Evolutionary conservation across 345 rosid species (phyloP).

Genomic region (Brassica nigra): DNA sequence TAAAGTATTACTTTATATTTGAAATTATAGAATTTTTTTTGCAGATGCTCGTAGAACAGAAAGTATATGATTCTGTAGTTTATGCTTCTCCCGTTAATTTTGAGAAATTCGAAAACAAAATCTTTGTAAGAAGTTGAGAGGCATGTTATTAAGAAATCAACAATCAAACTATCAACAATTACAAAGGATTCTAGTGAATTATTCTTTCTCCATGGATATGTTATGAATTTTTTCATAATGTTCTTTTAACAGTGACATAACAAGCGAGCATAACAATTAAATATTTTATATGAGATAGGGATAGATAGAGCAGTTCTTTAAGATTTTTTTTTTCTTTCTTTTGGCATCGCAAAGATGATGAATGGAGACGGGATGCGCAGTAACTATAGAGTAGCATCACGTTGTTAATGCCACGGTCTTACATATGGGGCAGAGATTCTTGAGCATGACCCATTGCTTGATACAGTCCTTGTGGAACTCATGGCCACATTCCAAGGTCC

Average conservation of each 20-base stretch:
- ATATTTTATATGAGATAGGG: not conserved
- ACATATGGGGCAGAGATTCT: conserved; percentile 90
- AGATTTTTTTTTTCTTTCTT: not conserved
- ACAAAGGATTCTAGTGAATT: conserved; percentile 10
- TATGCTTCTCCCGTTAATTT: not conserved
- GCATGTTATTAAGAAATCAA: conserved; percentile 3
- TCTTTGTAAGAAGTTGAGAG: not conserved
- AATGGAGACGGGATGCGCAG: not conserved
- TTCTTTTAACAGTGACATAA: conserved; percentile 36
- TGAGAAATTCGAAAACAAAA: not conserved
- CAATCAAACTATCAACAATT: not conserved
- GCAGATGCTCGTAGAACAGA: too few relatives aligned
- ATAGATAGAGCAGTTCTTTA: not conserved
- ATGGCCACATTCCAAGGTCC: conserved; percentile 82
- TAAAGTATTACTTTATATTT: too few relatives aligned
- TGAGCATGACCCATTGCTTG: conserved; percentile 82
- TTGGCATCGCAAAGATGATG: conserved; percentile 5
- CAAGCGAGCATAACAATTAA: conserved; percentile 15
- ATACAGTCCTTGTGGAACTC: conserved; percentile 73
- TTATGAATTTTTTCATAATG: conserved; percentile 26
- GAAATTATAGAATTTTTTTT: too few relatives aligned
- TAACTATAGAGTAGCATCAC: conserved; percentile 22
- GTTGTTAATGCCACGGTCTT: conserved; percentile 65
- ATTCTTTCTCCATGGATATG: conserved; percentile 15
- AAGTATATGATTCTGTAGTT: not conserved